Conservation (phyloP, 441 rosid genomes). For the Capsella rubella region DNA sequence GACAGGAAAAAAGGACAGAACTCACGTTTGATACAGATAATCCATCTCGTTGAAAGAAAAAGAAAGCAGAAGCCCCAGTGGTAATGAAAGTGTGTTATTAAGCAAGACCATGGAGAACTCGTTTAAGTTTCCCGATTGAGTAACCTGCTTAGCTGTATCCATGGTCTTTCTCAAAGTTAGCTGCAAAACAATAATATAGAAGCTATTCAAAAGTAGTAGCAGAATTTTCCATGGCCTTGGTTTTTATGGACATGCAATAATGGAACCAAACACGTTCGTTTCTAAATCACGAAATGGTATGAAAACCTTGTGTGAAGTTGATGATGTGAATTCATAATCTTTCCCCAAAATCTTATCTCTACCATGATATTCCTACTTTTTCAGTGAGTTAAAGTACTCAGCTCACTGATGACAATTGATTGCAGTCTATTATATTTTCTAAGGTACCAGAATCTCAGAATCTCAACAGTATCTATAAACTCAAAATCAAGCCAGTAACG, state of each 20-base stretch:
- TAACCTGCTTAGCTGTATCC: conserved; percentile 97
- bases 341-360: background rate
- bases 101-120: conserved; percentile 98
- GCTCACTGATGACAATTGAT: background rate
- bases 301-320: background rate
- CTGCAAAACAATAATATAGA: conserved; percentile 55
- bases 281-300: background rate
- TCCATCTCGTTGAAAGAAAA: conserved; percentile 84
- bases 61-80: conserved; percentile 82
- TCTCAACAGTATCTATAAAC: background rate
- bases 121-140: conserved; percentile 89
- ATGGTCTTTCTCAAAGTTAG: conserved; percentile 87
- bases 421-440: background rate
- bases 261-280: background rate
- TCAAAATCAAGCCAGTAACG: conserved; percentile 6
- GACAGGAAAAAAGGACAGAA: background rate
- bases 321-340: background rate
- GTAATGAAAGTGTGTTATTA: conserved; percentile 90
- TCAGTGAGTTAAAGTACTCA: background rate
- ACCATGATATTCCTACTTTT: background rate
- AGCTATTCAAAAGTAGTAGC: conserved; percentile 15
- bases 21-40: conserved; percentile 83
- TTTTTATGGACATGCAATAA: no score
- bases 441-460: background rate
- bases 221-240: background rate